phyloP scores from a whole-genome alignment of 345 rosid genomes.

The Isatis tinctoria region DNA sequence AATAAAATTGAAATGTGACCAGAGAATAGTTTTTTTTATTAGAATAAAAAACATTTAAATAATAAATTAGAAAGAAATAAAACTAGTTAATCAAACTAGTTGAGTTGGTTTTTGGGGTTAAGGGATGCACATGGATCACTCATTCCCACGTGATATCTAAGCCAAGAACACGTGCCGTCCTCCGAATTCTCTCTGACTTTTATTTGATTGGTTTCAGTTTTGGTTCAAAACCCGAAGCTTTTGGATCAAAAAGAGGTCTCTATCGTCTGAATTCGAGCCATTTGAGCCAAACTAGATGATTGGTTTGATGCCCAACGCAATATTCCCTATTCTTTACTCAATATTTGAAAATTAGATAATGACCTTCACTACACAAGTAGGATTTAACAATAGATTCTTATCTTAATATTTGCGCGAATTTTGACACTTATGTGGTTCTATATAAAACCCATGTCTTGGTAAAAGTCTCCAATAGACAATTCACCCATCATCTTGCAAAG shows the following conservation, averaged over 20 bases:
- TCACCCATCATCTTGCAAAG: conserved; percentile 24
- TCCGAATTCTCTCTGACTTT: conserved; percentile 31
- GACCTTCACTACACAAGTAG: background rate
- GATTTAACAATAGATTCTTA: background rate
- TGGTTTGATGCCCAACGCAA: conserved; percentile 23
- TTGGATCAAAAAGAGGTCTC: conserved; percentile 36
- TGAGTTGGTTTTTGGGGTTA: conserved; percentile 23
- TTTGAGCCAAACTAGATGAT: conserved; percentile 36
- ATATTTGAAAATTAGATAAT: background rate
- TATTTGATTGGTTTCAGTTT: conserved; percentile 26
- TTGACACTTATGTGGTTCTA: conserved; percentile 18
- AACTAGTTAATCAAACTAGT: background rate
- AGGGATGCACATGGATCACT: conserved; percentile 33
- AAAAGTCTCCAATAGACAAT: conserved; percentile 23
- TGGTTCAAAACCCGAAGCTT: conserved; percentile 27
- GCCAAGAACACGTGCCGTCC: conserved; percentile 30
- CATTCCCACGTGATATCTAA: conserved; percentile 34
- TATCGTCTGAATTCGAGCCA: conserved; percentile 35
- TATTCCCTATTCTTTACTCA: conserved; percentile 19
- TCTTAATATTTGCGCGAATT: conserved; percentile 17
- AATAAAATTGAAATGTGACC: background rate
- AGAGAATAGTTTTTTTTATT: background rate
- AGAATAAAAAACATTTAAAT: background rate
- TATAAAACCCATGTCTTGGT: conserved; percentile 16
- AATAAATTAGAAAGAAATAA: too few species aligned